Evolutionary conservation across 495 filamentous ascomycete species (phyloP), one percentile per base, ranked within the genome.

Genomic region (Talaromyces adpressus): DNA sequence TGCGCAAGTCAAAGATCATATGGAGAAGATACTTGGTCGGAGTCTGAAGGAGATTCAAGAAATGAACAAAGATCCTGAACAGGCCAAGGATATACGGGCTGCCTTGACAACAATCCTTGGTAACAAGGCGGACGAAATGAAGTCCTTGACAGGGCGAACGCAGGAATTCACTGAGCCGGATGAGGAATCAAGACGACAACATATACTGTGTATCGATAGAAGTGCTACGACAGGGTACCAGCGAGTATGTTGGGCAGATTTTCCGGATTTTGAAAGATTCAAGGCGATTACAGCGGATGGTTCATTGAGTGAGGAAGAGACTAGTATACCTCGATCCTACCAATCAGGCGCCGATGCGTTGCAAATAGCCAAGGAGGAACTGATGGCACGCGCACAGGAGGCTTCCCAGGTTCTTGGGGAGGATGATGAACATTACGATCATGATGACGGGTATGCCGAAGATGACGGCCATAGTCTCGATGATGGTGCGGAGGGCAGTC

Each of bases 331-430:
- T 6, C 79, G 81, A n/a, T 80, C 79, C 27, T 74, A 80, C n/a
- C 76, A 82, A 53, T 83, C 81, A 11, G 82, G 82, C 11, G 81
- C 81, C 14, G 75, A 80, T 47, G 83, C 79, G 3, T 70, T 85
- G 34, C 80, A 83, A 66, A 77, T 78, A 59, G 82, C 82, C 12
- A 85, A 85, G 63, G 79, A 84, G 71, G 76, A 89, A 75, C 66
- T 89, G 47, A 83, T 84, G 81, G 79, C 79, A 49, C 76, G 82
- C 18, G 68, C 84, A 9, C 80, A 82, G 53, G 80, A 84, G 52
- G 65, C 79, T 16, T 80, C 81, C 2, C 76, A 81, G 32, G 74
- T 79, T 4, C 67, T 72, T 12, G 77, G 72, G 1, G 77, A 73
- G 22, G 78, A 72, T 12, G 78, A 78, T 6, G 74, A 75, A 18